Evolutionary conservation across 2,329 filamentous ascomycete species (phyloP), one percentile per base, ranked within the genome.

Genomic region (Scopulariopsis brevicaulis): DNA sequence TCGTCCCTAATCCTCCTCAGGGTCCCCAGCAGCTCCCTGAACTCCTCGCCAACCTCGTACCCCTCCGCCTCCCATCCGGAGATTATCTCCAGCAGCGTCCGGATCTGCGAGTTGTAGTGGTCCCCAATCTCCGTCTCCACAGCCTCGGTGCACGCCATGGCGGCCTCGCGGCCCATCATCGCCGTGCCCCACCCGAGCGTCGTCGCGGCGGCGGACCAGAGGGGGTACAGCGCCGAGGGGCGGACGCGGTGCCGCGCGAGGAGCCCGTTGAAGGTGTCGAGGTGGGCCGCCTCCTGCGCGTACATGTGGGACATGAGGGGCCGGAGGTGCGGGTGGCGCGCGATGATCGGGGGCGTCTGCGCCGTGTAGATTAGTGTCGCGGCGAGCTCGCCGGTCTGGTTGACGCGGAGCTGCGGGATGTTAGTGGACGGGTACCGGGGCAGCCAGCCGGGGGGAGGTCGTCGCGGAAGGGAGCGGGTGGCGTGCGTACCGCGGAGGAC

Each of bases 141-240:
- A 1, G 94, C 94, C 73, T 99, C 94, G 0, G 94, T 97, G 70
- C 94, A 99, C 14, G 94, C 94, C 94, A 99, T 99, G 40, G 94
- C 93, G 1, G 93, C 92, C 73, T 97, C 91, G 54, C 90, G 83
- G 1, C 94, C 92, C 79, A 99, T 80, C 50, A 94, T 74, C 0
- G 89, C 94, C 0, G 94, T 99, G 4, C 83, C 81, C 91, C 94
- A 96, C 20, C 94, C 94, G 8, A 99, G 73, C 0, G 86, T 83
- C 0, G 87, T 86, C 1, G 94, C 89, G 12, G 92, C 83, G 8
- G 84, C 77, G 51, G 86, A 83, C 94, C 94, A 99, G 2, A 96
- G 62, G 0, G 94, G 94, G 67, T 95, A 96, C 76, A 99, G 87
- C 14, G 87, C 89, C 0, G 94, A 96, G 0, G 94, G 94, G 0